phyloP scores from a whole-genome alignment of 495 filamentous ascomycete species.

The Thermochaetoides thermophila region DNA sequence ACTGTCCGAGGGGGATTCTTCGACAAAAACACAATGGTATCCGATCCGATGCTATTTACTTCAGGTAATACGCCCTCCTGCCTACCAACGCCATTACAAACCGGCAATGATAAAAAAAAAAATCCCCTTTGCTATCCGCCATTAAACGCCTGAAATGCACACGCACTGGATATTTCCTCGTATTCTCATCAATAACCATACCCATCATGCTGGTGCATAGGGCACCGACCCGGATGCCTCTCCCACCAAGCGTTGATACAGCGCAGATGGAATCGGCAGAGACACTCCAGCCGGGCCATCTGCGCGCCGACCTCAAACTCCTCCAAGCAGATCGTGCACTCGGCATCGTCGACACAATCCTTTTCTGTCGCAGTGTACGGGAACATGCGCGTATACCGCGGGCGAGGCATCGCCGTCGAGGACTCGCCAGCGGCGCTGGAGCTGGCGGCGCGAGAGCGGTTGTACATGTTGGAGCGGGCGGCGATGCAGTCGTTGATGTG shows the following conservation, averaged over 20 bases:
- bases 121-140: background rate
- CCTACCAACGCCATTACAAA: too few species aligned
- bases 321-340: constrained; percentile 94
- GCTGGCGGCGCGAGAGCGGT: background rate
- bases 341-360: constrained; percentile 67
- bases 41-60: too few species aligned
- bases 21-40: constrained; percentile 6
- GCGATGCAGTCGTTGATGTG: constrained; percentile 71
- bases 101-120: background rate
- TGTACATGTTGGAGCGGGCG: constrained; percentile 27
- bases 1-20: background rate
- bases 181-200: constrained; percentile 33
- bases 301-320: constrained; percentile 77
- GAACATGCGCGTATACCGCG: constrained; percentile 34
- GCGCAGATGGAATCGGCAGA: constrained; percentile 78
- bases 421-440: constrained; percentile 4
- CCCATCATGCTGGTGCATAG: constrained; percentile 40
- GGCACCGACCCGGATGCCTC: constrained; percentile 36
- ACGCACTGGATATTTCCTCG: too few species aligned
- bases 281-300: constrained; percentile 76
- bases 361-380: constrained; percentile 77
- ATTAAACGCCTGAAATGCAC: background rate
- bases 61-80: too few species aligned
- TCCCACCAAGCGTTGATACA: constrained; percentile 46
- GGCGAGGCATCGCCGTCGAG: constrained; percentile 15